Base-by-base conservation (phyloP, 352 stramenopile species). In the Pilasporangium apinafurcum region DNA sequence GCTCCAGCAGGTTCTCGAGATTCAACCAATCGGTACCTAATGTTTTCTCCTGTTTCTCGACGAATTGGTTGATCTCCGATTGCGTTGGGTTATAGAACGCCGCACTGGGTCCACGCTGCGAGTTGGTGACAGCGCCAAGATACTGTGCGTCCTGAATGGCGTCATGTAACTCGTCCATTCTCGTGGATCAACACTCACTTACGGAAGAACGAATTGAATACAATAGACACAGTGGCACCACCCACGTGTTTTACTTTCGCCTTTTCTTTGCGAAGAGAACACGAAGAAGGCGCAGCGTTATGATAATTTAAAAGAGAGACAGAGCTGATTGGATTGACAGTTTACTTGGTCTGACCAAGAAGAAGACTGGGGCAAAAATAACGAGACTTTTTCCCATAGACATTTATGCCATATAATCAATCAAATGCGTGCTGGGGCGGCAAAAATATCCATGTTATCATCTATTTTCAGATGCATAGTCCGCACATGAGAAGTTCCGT, bases 141-240 rank as follows among this genome's bases (percentile, higher is more conserved):
- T 95, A 96, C 54, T 92, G 75, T 40, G 83, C 82, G 46, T 96
- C 83, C 49, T 95, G 81, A 37, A 96, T 89, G 33, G 83, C 82
- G 64, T 96, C 84, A 42, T 95, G 81, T 21, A 95, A 68, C 53
- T 90, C 83, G 48, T 95, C 79, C 83, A 95, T 94, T 7, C 49
- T 64, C 18, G 25, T 27, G 35, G 25, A 18, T 18, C 32, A 9
- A 7, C 17, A 18, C 4, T n/a, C 32, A 37, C 32, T 4, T 18
- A n/a, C 17, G 9, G 6, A 4, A 37, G 4, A 4, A 37, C 32
- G 21, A n/a, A 37, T n/a, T 9, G 32, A n/a, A 37, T n/a, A n/a
- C 32, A 37, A 18, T 21, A 18, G n/a, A n/a, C 32, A n/a, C n/a
- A n/a, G 9, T n/a, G 32, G 17, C 32, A 21, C 32, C 32, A 37